Conservation (phyloP, 208 protist species). For the Naegleria fowleri region DNA sequence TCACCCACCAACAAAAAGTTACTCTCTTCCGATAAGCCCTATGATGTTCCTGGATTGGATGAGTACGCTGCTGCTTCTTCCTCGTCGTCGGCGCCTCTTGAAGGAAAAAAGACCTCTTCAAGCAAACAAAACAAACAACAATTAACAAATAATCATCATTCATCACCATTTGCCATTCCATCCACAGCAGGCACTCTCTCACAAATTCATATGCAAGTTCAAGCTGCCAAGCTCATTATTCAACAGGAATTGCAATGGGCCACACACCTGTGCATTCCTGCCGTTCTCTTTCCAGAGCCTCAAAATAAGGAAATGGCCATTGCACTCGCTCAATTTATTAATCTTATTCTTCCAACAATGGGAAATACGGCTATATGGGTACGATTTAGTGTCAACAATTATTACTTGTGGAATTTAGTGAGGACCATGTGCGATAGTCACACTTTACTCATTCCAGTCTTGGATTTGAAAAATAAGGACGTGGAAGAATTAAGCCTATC, state of each 20-base stretch:
- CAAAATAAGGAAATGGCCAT: neutral
- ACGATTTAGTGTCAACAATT: neutral
- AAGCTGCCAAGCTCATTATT: neutral
- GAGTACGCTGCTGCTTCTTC: neutral
- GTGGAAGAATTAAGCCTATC: neutral
- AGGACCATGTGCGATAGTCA: neutral
- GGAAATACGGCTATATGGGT: neutral
- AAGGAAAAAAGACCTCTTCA: neutral
- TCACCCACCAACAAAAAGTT: neutral
- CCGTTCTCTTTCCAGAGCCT: neutral
- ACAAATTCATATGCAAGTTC: neutral
- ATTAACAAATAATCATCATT: too few species aligned
- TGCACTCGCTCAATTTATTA: neutral
- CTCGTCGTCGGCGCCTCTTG: too few species aligned
- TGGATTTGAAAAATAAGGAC: neutral
- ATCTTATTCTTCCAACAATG: neutral
- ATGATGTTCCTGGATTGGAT: neutral
- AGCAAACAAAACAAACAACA: neutral
- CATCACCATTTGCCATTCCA: neutral
- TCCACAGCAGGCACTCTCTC: neutral
- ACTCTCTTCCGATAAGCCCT: neutral
- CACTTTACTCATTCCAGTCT: neutral
- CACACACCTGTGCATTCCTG: neutral
- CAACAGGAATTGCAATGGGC: slow-evolving; percentile 12
- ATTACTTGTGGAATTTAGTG: neutral